Evolutionary conservation across 2,329 filamentous ascomycete genomes (phyloP).

Genomic region (Fusarium sterilihyphosum): DNA sequence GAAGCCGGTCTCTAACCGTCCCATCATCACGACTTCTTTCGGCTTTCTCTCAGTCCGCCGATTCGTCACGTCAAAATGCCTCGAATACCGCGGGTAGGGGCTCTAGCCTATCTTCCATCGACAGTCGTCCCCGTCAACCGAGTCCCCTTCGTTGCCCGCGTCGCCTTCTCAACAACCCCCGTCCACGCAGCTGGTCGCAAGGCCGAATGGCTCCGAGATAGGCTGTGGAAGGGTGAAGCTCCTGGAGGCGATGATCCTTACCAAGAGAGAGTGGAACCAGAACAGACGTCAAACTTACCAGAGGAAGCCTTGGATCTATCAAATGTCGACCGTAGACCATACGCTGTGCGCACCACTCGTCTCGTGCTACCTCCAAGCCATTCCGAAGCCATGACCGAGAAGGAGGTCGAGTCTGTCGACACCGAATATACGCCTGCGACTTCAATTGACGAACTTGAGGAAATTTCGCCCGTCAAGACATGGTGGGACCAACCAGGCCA

Average conservation of each 20-base stretch:
- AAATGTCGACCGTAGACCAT: slow-evolving; percentile 39
- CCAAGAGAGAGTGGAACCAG: slow-evolving; percentile 46
- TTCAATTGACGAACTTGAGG: slow-evolving; percentile 56
- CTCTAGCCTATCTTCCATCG: slow-evolving; percentile 47
- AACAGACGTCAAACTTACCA: slow-evolving; percentile 45
- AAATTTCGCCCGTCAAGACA: slow-evolving; percentile 56
- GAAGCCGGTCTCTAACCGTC: slow-evolving; percentile 14
- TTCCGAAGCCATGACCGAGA: slow-evolving; percentile 48
- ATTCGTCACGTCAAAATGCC: slow-evolving; percentile 49
- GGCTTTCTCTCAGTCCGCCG: slow-evolving; percentile 4
- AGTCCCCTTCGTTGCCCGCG: slow-evolving; percentile 41
- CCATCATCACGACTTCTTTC: slow-evolving; percentile 25
- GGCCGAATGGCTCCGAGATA: slow-evolving; percentile 52
- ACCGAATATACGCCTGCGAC: slow-evolving; percentile 60
- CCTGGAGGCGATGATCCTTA: slow-evolving; percentile 53
- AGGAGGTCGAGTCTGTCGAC: slow-evolving; percentile 44
- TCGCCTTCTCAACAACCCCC: slow-evolving; percentile 48
- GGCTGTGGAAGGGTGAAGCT: slow-evolving; percentile 54
- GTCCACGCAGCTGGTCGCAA: slow-evolving; percentile 43
- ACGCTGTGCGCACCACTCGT: slow-evolving; percentile 43
- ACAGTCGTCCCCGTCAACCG: slow-evolving; percentile 40
- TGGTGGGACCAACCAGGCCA: slow-evolving; percentile 67
- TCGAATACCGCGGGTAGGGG: slow-evolving; percentile 53
- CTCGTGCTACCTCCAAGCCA: slow-evolving; percentile 48
- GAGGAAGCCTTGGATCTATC: slow-evolving; percentile 44